Evolutionary conservation across 208 protist genomes (phyloP).

Genomic region (Leishmania mexicana): DNA sequence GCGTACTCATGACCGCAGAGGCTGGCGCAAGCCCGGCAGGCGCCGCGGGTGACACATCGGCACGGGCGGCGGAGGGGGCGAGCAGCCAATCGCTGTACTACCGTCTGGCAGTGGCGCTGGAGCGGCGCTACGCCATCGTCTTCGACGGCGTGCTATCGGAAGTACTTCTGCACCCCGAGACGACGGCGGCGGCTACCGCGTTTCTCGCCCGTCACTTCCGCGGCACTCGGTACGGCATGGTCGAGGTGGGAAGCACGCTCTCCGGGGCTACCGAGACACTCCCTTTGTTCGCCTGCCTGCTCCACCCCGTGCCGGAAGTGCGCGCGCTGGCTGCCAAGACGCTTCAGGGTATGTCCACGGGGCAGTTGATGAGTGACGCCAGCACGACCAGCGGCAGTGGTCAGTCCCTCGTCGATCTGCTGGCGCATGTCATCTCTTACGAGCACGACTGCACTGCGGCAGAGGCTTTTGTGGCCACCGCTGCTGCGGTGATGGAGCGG

Average conservation of each 20-base stretch:
- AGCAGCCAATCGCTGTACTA: constrained; percentile 25
- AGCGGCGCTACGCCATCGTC: constrained; percentile 64
- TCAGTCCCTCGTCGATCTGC: constrained; percentile 54
- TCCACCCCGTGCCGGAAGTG: constrained; percentile 74
- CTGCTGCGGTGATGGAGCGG: constrained; percentile 21
- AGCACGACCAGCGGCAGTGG: constrained; percentile 5
- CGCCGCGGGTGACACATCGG: not conserved
- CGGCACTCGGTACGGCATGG: constrained; percentile 74
- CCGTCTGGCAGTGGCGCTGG: constrained; percentile 50
- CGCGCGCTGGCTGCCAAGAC: constrained; percentile 53
- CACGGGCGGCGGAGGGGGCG: constrained; percentile 14
- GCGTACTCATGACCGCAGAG: constrained; percentile 41
- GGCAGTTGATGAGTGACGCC: constrained; percentile 36
- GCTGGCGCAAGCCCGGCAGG: constrained; percentile 9
- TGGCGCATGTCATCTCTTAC: constrained; percentile 46
- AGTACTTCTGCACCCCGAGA: constrained; percentile 43
- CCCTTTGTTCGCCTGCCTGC: constrained; percentile 81
- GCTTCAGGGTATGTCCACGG: constrained; percentile 49
- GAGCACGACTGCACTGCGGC: constrained; percentile 33
- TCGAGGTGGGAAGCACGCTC: constrained; percentile 44
- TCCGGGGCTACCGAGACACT: constrained; percentile 42
- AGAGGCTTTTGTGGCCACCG: constrained; percentile 31
- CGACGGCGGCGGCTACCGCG: constrained; percentile 32
- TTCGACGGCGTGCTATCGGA: constrained; percentile 75
- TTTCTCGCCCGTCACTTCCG: constrained; percentile 77